Evolutionary conservation across 2,329 filamentous ascomycete species (phyloP), one percentile per base, ranked within the genome.

Genomic region (Xenoacremonium recifei): DNA sequence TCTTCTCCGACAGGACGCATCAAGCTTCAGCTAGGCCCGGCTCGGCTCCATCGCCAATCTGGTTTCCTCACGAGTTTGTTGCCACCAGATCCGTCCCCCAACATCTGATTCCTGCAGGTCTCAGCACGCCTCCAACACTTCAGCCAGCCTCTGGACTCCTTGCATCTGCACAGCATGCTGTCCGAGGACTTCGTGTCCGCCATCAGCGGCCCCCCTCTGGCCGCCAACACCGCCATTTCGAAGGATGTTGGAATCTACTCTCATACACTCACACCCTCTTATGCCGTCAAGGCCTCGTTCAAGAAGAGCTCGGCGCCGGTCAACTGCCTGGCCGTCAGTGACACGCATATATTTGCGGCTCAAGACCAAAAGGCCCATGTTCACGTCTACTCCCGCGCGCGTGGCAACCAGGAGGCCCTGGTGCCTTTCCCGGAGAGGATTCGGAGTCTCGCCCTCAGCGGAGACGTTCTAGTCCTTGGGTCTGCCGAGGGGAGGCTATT

Each of bases 331-430:
- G 91, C 89, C 21, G 77, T 91, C 54, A 95, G 79, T 65, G 74
- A 80, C 33, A 84, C 84, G 16, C 93, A 99, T 63, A 76, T 97
- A 35, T 99, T 96, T 63, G 86, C 91, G 4, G 92, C 89, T 4
- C 93, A 99, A 64, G 78, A 86, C 37, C 90, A 91, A 51, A 97
- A 96, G 66, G 89, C 90, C 0, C 87, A 95, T 31, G 79, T 99
- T 2, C 89, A 97, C 67, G 89, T 99, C 41, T 99, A 97, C 68
- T 91, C 80, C 44, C 79, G 90, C 41, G 76, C 83, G 44, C 87
- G 87, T 49, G 87, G 87, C 20, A 93, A 87, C 55, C 90, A 96
- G 61, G 92, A 97, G 68, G 87, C 89, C 6, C 79, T 89, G 15
- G 82, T 97, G 16, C 86, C 91, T 1, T 95, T 99, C 57, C 84